These are phyloP conservation scores for Theobroma cacao DNA, from an alignment of 345 rosid species.

Conservation along the genomic window DNA sequence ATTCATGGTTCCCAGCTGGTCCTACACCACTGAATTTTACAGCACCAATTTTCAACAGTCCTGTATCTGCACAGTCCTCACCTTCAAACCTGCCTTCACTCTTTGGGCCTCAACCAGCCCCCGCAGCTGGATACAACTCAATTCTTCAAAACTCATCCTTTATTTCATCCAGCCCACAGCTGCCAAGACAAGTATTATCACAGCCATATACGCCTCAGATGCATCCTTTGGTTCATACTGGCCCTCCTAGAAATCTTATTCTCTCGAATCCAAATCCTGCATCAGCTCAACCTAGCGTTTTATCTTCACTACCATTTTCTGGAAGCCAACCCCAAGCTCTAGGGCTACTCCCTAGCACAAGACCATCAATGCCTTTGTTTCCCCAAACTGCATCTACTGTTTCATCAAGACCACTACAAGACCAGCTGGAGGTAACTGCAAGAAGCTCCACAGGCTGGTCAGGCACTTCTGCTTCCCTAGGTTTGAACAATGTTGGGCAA, in stretches of 20 bases:
- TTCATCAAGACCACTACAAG: slow-evolving; percentile 38
- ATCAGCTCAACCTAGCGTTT: slow-evolving; percentile 30
- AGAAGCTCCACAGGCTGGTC: slow-evolving; percentile 42
- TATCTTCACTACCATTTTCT: slow-evolving; percentile 24
- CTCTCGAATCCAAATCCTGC: slow-evolving; percentile 38
- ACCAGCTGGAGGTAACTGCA: slow-evolving; percentile 22
- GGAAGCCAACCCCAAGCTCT: slow-evolving; percentile 44
- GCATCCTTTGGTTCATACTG: slow-evolving; percentile 35
- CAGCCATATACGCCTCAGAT: slow-evolving; percentile 32
- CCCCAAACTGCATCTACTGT: slow-evolving; percentile 35
- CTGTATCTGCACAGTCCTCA: slow-evolving; percentile 27
- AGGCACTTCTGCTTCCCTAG: slow-evolving; percentile 24
- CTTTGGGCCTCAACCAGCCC: slow-evolving; percentile 46
- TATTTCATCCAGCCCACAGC: slow-evolving; percentile 30
- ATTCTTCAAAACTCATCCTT: slow-evolving; percentile 35
- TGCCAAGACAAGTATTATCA: slow-evolving; percentile 29
- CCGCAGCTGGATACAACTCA: slow-evolving; percentile 35
- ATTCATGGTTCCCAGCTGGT: slow-evolving; percentile 38
- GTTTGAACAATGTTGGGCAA: slow-evolving; percentile 39
- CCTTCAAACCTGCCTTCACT: slow-evolving; percentile 34
- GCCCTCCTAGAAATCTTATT: slow-evolving; percentile 39
- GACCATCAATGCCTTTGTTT: slow-evolving; percentile 33
- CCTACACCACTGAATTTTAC: slow-evolving; percentile 32
- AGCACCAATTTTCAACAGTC: slow-evolving; percentile 36
- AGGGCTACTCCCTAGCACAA: slow-evolving; percentile 32